These are phyloP conservation scores for Durio zibethinus DNA, from an alignment of 345 rosid species.

Conservation along the genomic window DNA sequence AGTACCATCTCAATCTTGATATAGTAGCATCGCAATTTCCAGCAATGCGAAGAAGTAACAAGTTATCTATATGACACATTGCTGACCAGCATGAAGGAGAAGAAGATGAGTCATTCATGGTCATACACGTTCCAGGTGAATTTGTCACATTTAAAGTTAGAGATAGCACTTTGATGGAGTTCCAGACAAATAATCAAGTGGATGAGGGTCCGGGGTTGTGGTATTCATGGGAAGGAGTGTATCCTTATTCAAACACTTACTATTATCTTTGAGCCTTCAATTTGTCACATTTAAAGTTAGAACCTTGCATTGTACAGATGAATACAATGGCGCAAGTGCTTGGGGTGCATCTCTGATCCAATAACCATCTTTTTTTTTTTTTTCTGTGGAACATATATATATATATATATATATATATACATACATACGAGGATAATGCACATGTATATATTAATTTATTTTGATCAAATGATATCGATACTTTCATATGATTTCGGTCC, in stretches of 20 bases:
- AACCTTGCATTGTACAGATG: too few relatives aligned
- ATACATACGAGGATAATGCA: too few relatives aligned
- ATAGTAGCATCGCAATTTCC: not conserved
- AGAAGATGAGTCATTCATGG: slow-evolving; percentile 13
- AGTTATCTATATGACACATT: slow-evolving; percentile 10
- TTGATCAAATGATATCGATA: too few relatives aligned
- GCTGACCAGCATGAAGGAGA: slow-evolving; percentile 5
- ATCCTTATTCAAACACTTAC: slow-evolving; percentile 9
- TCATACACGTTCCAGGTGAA: slow-evolving; percentile 8
- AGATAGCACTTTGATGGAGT: not conserved
- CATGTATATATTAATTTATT: too few relatives aligned
- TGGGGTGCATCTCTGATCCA: too few relatives aligned
- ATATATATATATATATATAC: too few relatives aligned
- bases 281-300: too few relatives aligned
- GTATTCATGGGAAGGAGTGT: slow-evolving; percentile 20
- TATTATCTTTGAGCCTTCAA: not conserved
- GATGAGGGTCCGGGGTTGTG: slow-evolving; percentile 1
- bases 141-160: slow-evolving; percentile 1
- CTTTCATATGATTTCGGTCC: too few relatives aligned
- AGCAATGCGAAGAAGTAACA: not conserved
- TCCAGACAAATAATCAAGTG: not conserved
- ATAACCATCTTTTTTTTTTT: too few relatives aligned
- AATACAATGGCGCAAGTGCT: too few relatives aligned
- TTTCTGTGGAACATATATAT: too few relatives aligned
- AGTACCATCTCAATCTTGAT: slow-evolving; percentile 28